Evolutionary conservation across 1,139 yeast genomes (phyloP), one percentile per base, ranked within the genome.

Genomic region (Meyerozyma athensensis): DNA sequence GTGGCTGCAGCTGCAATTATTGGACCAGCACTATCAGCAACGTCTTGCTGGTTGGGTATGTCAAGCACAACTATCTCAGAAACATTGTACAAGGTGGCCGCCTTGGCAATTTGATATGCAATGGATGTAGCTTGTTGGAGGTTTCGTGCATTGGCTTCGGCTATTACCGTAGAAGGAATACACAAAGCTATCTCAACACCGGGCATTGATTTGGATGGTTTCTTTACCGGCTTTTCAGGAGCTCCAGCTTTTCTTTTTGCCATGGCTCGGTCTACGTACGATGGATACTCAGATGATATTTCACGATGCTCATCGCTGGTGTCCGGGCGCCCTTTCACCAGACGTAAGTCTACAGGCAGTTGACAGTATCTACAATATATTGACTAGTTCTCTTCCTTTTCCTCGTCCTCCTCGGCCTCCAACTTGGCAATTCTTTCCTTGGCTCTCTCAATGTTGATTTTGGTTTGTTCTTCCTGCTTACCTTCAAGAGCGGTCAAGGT

Each of bases 401-500:
- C 64, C 17, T 52, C 58, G 32, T 53, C 63, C 35, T 57, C 68
- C 43, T 65, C 64, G 26, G 65, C 69, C 52, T 71, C 79, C 46
- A 86, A 67, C 57, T 81, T 74, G 48, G 84, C 83, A 49, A 86
- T 76, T 61, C 79, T 80, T 41, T 81, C 84, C 68, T 86, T 79
- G 42, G 92, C 95, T 48, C 73, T 74, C 49, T 76, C 86, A 49
- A 84, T 71, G 61, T 85, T 83, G 59, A 75, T 77, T 60, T 79
- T 75, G 43, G 97, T 87, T 57, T 82, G 89, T 45, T 80, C 86
- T 43, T 81, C 90, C 68, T 89, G 95, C 63, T 81, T 81, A 38
- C 74, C 74, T 61, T 76, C 71, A 65, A 77, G 85, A 48, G 80
- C 81, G 39, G 68, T 70, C 58, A 86, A 77, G 62, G 94, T 89